These are phyloP conservation scores for Hericium alpestre DNA, from an alignment of 768 basidiomycete genomes.

Conservation along the genomic window DNA sequence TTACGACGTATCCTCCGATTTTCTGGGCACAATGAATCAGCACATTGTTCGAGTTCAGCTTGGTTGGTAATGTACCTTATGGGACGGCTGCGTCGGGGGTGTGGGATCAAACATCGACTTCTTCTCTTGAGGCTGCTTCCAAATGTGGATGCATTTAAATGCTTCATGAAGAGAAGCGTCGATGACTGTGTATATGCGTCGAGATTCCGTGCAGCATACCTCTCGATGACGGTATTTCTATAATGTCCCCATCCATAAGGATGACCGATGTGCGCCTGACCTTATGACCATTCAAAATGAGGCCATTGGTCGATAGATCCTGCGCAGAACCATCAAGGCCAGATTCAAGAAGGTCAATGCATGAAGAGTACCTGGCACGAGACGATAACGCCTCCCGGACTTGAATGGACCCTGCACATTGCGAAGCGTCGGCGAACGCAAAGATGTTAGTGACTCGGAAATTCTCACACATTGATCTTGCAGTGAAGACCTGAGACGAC, in stretches of 20 bases:
- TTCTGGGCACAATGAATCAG: conserved; percentile 18
- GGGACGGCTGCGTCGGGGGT: conserved; percentile 39
- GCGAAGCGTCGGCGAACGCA: not conserved
- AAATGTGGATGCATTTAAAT: conserved; percentile 56
- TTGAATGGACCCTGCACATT: conserved; percentile 48
- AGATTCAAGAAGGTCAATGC: not conserved
- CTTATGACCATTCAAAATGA: conserved; percentile 57
- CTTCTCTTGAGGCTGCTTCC: conserved; percentile 43
- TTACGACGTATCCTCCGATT: conserved; percentile 62
- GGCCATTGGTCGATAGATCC: conserved; percentile 73
- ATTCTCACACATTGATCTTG: conserved; percentile 66
- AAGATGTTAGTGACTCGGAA: not conserved
- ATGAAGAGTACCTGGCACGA: conserved; percentile 45
- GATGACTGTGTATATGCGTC: not conserved
- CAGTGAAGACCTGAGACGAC: conserved; percentile 65
- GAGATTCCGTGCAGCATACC: conserved; percentile 25
- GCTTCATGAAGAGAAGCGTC: conserved; percentile 24
- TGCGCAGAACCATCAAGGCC: conserved; percentile 16
- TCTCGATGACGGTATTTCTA: conserved; percentile 59
- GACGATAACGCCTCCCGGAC: conserved; percentile 61
- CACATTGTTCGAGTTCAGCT: no score
- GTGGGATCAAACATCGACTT: conserved; percentile 50
- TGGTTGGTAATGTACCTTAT: conserved; percentile 34
- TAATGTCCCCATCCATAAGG: conserved; percentile 64
- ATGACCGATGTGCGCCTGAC: conserved; percentile 60